Evolutionary conservation across 2,329 filamentous ascomycete genomes (phyloP), one percentile per base, ranked within the genome.

Genomic region (Ceratocystis alfenasii): DNA sequence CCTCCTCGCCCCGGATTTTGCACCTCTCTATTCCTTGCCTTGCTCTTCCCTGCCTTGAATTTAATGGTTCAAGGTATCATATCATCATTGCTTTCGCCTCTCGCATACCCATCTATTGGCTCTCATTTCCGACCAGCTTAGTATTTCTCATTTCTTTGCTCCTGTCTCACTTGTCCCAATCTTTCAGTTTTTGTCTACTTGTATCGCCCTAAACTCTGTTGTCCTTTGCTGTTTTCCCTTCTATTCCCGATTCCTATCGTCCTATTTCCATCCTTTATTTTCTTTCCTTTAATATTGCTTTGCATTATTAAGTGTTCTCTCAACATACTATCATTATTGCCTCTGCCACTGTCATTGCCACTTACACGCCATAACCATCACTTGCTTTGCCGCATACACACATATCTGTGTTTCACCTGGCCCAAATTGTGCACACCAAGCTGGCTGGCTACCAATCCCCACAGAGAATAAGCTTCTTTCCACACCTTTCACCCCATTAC

Each of bases 141-240:
- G 41, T 62, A 48, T 46, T 62, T 46, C 63, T 36, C 36, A 28
- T 59, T 48, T 64, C 30, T 63, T 25, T 48, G 44, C 61, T 59
- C 55, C 55, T 59, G 55, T 59, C 55, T 30, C 22, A 57, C 53
- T n/a, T n/a, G 53, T 30, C 17, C 53, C 53, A 30, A 33, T 33
- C 53, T 59, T 59, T 28, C 53, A 57, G 10, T 33, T 17, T 36
- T 59, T 12, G 15, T 15, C 28, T 59, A 22, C 22, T 30, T 33
- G 1, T 59, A 7, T n/a, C 7, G 20, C 55, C 28, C 28, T 59
- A n/a, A 62, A 17, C 60, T 30, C 12, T 59, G 55, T 33, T 59
- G 10, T 15, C 36, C 36, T 41, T 15, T 41, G n/a, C 25, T 59
- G 55, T n/a, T 59, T 36, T 36, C n/a, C 53, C 20, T 30, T 10